Percentiles rank a stretch among this genome's conserved stretches.
Conservation (phyloP, 768 basidiomycete genomes). For the Tylopilus vinaceipallidus region DNA sequence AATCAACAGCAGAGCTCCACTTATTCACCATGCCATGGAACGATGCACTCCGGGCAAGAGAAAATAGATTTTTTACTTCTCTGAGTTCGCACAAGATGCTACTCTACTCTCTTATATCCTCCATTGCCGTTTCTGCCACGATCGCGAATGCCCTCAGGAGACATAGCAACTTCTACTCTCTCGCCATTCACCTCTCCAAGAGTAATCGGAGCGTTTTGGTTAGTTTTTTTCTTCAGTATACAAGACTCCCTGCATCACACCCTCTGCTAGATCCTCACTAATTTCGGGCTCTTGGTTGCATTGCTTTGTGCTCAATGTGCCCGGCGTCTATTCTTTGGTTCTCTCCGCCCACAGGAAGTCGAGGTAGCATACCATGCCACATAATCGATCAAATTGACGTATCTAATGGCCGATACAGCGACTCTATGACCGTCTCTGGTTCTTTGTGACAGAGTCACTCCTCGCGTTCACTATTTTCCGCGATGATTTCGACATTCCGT, state of each 20-base stretch:
- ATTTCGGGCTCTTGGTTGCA: conserved; percentile 80
- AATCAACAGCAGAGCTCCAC: background rate
- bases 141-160: conserved; percentile 77
- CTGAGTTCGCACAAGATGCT: conserved; percentile 63
- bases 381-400: background rate
- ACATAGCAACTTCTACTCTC: conserved; percentile 91
- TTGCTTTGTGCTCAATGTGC: conserved; percentile 73
- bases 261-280: conserved; percentile 72
- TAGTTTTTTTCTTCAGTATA: conserved; percentile 22
- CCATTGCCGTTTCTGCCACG: conserved; percentile 66
- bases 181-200: conserved; percentile 88
- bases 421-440: conserved; percentile 94
- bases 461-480: conserved; percentile 97
- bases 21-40: conserved; percentile 47
- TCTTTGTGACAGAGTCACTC: conserved; percentile 95
- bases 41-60: conserved; percentile 48
- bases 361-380: conserved; percentile 57
- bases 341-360: conserved; percentile 81
- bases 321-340: conserved; percentile 89
- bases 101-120: conserved; percentile 67
- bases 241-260: conserved; percentile 1
- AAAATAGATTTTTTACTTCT: conserved; percentile 47
- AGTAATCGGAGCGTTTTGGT: conserved; percentile 94
- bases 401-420: conserved; percentile 52
- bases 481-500: conserved; percentile 90